These are phyloP conservation scores for Agaricus sinodeliciosus DNA, from an alignment of 768 basidiomycete species.

Conservation along the genomic window DNA sequence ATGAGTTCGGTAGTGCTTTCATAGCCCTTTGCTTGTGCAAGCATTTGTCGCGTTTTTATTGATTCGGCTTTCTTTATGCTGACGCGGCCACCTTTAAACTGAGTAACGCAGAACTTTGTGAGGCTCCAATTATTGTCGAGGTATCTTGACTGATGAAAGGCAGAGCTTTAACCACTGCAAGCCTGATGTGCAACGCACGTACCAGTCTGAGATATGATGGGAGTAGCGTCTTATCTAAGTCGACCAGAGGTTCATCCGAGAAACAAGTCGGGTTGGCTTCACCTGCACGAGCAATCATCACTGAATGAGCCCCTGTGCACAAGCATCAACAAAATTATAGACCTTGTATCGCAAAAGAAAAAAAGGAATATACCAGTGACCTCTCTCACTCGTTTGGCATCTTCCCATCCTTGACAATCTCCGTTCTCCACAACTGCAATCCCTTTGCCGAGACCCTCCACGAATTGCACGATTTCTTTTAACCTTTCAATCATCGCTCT, in stretches of 20 bases:
- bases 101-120: slow-evolving; percentile 82
- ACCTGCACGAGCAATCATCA: slow-evolving; percentile 96
- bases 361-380: slow-evolving; percentile 50
- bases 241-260: slow-evolving; percentile 54
- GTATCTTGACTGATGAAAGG: slow-evolving; percentile 55
- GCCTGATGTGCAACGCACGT: slow-evolving; percentile 11
- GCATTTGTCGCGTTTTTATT: slow-evolving; percentile 42
- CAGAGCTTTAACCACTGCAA: background rate
- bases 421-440: slow-evolving; percentile 95
- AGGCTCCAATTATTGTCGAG: slow-evolving; percentile 74
- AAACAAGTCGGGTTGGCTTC: slow-evolving; percentile 93
- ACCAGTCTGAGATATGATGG: slow-evolving; percentile 74
- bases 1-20: slow-evolving; percentile 45
- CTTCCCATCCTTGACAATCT: slow-evolving; percentile 76
- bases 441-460: slow-evolving; percentile 62
- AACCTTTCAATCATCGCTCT: slow-evolving; percentile 73
- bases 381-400: slow-evolving; percentile 67
- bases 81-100: slow-evolving; percentile 67
- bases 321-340: background rate
- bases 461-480: slow-evolving; percentile 81
- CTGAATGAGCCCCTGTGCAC: slow-evolving; percentile 67
- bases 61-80: slow-evolving; percentile 53
- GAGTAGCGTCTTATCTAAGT: slow-evolving; percentile 63
- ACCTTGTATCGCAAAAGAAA: slow-evolving; percentile 11
- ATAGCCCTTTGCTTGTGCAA: slow-evolving; percentile 59